Percentiles rank a stretch among this genome's conserved stretches.
Conservation (phyloP, 192 early-diverging fungal genomes). For the Coemansia sp. region DNA sequence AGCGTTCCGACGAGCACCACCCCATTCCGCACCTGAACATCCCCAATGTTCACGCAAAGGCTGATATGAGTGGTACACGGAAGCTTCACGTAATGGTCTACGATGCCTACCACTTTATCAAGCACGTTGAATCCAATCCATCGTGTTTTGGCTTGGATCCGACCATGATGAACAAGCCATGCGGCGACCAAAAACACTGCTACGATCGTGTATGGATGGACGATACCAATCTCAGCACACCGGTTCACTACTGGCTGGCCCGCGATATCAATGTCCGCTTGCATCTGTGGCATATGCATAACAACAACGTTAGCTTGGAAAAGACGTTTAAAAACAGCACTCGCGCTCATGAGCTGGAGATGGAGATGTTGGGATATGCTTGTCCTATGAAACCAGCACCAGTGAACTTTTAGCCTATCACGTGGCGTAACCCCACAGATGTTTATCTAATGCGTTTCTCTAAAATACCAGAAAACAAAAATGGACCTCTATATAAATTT, state of each 20-base stretch:
- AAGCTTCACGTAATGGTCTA: slow-evolving; percentile 49
- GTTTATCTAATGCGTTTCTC: neutral
- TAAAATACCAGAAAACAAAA: neutral
- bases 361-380: slow-evolving; percentile 48
- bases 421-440: neutral
- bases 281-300: slow-evolving; percentile 49
- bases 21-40: neutral
- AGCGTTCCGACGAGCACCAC: slow-evolving; percentile 10
- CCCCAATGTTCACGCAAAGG: neutral
- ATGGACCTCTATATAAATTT: neutral
- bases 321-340: slow-evolving; percentile 36
- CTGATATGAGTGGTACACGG: neutral
- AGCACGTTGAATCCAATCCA: slow-evolving; percentile 42
- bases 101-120: slow-evolving; percentile 49
- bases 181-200: slow-evolving; percentile 37
- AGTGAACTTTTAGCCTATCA: slow-evolving; percentile 16
- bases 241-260: slow-evolving; percentile 52
- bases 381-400: slow-evolving; percentile 46
- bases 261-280: slow-evolving; percentile 41
- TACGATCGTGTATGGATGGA: slow-evolving; percentile 52
- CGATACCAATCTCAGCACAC: slow-evolving; percentile 39
- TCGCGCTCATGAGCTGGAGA: slow-evolving; percentile 28
- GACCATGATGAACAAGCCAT: slow-evolving; percentile 24
- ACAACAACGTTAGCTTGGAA: slow-evolving; percentile 8
- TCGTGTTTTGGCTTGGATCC: slow-evolving; percentile 37